Evolutionary conservation across 2,329 filamentous ascomycete genomes (phyloP), one percentile per base, ranked within the genome.

Genomic region (Ceratocystis smalleyi): DNA sequence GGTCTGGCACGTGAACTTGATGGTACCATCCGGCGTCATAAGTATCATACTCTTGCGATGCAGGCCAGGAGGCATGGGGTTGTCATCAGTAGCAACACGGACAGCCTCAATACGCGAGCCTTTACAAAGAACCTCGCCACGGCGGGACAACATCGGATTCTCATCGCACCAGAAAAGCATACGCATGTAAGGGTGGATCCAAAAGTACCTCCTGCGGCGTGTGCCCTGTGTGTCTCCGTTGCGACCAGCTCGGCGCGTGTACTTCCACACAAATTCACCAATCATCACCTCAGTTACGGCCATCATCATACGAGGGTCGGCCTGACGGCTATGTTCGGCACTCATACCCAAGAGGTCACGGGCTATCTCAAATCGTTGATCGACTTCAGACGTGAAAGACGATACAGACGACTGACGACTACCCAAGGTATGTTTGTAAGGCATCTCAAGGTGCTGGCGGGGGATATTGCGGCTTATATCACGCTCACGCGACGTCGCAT

Each of bases 221-320:
- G 91, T 95, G 69, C 86, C 87, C 0, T 91, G 97, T 75, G 95
- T 84, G 68, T 91, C 88, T 64, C 85, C 88, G 15, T 64, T 66
- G 27, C 92, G 86, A n/a, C 91, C 91, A 66, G 91, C 81, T 77
- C 94, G 96, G 70, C 94, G 87, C 0, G 94, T 99, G 75, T 99
- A 99, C 74, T 99, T 99, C 94, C 94, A 99, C 49, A 99, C 79
- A 74, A 92, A 97, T 74, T 99, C 94, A 64, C 94, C 94, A 71
- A 99, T 97, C 94, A 99, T 99, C 19, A 94, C 97, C 75, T 99
- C 92, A 1, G 94, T 99, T 69, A 99, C 96, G 60, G 94, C 94
- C 76, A 96, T 91, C 69, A 99, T 97, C 91, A 99, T 96, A 70
- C 92, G 88, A 68, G 92, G 92, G 75, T 99, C 94, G 4, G 91